Evolutionary conservation across 2,329 filamentous ascomycete genomes (phyloP).

Genomic region (Aspergillus vadensis): DNA sequence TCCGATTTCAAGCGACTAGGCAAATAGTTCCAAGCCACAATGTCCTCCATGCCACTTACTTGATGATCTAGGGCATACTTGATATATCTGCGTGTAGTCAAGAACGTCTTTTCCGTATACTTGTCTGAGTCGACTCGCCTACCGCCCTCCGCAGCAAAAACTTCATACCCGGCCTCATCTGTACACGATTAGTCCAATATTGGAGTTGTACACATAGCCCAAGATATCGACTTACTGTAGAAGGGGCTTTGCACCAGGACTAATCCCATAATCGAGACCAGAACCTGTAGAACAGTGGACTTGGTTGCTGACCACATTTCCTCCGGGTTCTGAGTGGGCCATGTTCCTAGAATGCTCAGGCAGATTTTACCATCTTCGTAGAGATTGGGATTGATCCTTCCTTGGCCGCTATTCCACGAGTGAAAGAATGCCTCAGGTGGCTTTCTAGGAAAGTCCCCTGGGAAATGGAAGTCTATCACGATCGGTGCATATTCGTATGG

Average conservation of each 20-base stretch:
- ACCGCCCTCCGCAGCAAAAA: conserved; percentile 50
- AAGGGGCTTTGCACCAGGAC: conserved; percentile 63
- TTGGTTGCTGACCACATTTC: conserved; percentile 57
- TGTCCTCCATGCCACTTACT: conserved; percentile 51
- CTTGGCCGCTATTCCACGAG: conserved; percentile 57
- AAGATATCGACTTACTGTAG: conserved; percentile 50
- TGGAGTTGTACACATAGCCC: too few species aligned
- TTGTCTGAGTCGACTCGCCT: conserved; percentile 49
- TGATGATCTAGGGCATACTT: conserved; percentile 47
- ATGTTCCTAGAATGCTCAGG: conserved; percentile 61
- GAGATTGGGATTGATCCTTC: conserved; percentile 62
- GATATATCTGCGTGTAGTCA: conserved; percentile 56
- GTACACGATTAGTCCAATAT: conserved; percentile 1
- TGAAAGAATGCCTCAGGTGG: conserved; percentile 62
- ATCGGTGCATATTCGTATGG: conserved; percentile 64
- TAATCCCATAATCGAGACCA: conserved; percentile 60
- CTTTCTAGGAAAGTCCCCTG: conserved; percentile 51
- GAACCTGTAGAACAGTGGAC: conserved; percentile 59
- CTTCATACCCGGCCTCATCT: conserved; percentile 64
- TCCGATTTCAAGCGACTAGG: conserved; percentile 10
- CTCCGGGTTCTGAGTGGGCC: conserved; percentile 55
- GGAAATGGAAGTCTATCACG: conserved; percentile 60
- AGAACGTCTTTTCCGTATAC: conserved; percentile 58
- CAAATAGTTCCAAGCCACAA: conserved; percentile 57
- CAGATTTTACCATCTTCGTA: conserved; percentile 66